Evolutionary conservation across 1,284 basidiomycete genomes (phyloP).

Genomic region (Puccinia novopanici): DNA sequence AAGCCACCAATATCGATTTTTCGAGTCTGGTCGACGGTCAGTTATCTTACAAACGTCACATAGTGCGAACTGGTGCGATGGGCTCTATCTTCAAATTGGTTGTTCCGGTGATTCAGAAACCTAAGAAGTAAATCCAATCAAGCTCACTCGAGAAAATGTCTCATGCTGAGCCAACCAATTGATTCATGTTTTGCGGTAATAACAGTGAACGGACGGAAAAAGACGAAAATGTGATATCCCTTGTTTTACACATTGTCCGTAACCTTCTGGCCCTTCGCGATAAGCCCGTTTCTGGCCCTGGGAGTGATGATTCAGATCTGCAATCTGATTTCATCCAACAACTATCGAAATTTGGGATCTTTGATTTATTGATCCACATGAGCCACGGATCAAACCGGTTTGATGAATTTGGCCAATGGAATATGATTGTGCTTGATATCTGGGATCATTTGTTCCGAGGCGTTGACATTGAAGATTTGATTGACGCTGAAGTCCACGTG

Average conservation of each 20-base stretch:
- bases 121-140: slow-evolving; percentile 56
- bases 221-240: slow-evolving; percentile 80
- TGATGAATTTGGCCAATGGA: slow-evolving; percentile 78
- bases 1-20: slow-evolving; percentile 78
- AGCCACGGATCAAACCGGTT: slow-evolving; percentile 70
- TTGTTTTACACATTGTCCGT: slow-evolving; percentile 83
- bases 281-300: slow-evolving; percentile 61
- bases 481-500: slow-evolving; percentile 52
- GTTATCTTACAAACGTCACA: slow-evolving; percentile 75
- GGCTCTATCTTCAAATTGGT: slow-evolving; percentile 59
- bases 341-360: slow-evolving; percentile 71
- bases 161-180: background rate
- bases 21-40: slow-evolving; percentile 77
- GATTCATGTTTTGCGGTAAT: background rate
- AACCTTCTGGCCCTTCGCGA: slow-evolving; percentile 89
- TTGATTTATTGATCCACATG: slow-evolving; percentile 78
- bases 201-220: slow-evolving; percentile 69
- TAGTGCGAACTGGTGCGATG: slow-evolving; percentile 56
- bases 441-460: slow-evolving; percentile 82
- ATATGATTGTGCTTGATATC: slow-evolving; percentile 84
- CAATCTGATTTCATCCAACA: slow-evolving; percentile 70
- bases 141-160: background rate
- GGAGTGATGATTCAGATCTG: slow-evolving; percentile 66
- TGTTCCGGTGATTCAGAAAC: slow-evolving; percentile 59
- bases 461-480: slow-evolving; percentile 68